A percentile compares a stretch with the other conserved stretches of the same genome.
Evolutionary conservation across 2,329 filamentous ascomycete genomes (phyloP).

Genomic region (Sporothrix euskadiensis): DNA sequence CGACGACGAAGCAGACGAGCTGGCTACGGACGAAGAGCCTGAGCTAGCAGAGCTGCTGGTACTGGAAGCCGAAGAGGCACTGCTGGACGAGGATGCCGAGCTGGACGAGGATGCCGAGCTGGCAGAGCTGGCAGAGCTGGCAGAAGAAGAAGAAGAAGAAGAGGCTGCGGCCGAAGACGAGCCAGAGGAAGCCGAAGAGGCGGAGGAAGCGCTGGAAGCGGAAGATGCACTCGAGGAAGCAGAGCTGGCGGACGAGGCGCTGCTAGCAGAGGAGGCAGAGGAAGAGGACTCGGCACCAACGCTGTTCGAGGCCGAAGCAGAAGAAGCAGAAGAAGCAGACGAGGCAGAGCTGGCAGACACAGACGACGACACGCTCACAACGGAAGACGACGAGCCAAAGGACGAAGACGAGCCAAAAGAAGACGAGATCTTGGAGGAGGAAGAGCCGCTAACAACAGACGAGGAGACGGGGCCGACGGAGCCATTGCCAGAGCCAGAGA

Average conservation of each 20-base stretch:
- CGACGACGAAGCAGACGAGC: not conserved
- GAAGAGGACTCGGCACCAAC: not conserved
- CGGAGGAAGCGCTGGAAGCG: not conserved
- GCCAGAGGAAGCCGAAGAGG: not conserved
- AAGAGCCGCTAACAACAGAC: not conserved
- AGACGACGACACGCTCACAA: not conserved
- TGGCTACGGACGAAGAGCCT: not conserved
- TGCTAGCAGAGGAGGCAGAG: not conserved
- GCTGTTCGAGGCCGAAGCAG: not conserved
- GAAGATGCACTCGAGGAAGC: not conserved
- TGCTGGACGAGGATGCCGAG: not conserved
- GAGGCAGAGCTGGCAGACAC: not conserved
- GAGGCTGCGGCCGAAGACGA: not conserved
- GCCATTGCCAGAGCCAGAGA: not conserved
- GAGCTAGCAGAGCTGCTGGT: not conserved
- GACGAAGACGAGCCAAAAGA: not conserved
- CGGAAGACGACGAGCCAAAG: not conserved
- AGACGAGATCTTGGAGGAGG: not conserved
- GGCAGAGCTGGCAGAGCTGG: not conserved
- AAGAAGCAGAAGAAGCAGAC: not conserved
- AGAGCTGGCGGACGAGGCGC: not conserved
- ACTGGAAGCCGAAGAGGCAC: not conserved
- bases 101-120: not conserved
- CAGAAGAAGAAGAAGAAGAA: not conserved
- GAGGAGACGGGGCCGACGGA: not conserved